phyloP scores from a whole-genome alignment of 495 filamentous ascomycete species.

The Neurospora sp. region DNA sequence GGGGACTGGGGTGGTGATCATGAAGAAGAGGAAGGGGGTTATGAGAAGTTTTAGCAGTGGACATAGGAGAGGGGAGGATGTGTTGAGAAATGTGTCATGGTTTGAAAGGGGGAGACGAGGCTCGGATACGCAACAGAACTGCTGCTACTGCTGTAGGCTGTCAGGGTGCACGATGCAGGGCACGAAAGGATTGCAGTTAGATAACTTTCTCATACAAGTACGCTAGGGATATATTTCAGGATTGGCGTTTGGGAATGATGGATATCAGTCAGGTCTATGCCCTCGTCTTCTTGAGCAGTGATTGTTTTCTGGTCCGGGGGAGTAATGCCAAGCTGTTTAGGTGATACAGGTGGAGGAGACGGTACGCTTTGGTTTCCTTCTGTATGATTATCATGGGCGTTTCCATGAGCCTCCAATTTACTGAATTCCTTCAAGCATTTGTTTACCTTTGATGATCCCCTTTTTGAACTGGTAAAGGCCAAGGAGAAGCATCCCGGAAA shows the following conservation, averaged over 20 bases:
- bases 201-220: not conserved
- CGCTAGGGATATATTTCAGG: not conserved
- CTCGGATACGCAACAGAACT: not conserved
- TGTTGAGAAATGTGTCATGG: not conserved
- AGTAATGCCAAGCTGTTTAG: not conserved
- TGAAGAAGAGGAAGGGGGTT: slow-evolving; percentile 15
- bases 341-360: not conserved
- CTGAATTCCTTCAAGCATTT: not conserved
- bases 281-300: not conserved
- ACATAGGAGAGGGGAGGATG: slow-evolving; percentile 5
- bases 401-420: not conserved
- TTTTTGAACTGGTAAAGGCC: not conserved
- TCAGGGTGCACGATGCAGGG: not conserved
- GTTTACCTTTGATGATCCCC: not conserved
- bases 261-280: not conserved
- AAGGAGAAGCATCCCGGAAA: not conserved
- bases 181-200: not conserved
- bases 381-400: not conserved
- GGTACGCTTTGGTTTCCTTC: not conserved
- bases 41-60: slow-evolving; percentile 28
- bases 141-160: not conserved
- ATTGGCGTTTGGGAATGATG: not conserved
- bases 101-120: not conserved
- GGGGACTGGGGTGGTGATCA: slow-evolving; percentile 4
- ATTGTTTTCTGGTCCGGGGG: not conserved